Evolutionary conservation across 1,139 yeast genomes (phyloP), one percentile per base, ranked within the genome.

Genomic region (Lodderomyces pseudojiufengensis): DNA sequence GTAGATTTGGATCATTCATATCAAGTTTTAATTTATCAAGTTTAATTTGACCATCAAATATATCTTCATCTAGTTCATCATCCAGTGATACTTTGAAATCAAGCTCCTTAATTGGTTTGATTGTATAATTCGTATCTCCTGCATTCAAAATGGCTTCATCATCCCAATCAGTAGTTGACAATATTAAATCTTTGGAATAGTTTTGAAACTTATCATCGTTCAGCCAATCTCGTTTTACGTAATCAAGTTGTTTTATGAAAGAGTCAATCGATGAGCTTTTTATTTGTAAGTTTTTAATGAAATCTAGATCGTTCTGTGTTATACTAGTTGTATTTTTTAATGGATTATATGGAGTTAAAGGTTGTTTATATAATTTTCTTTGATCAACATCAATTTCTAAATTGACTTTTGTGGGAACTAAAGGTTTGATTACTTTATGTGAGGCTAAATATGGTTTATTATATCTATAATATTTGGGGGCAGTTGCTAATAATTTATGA

Each of bases 141-240:
- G 76, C 78, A 36, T 79, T 76, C 15, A 84, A 64, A 12, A 84
- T 77, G 5, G 65, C 65, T 22, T 78, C 80, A 49, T 82, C 85
- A 50, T 86, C 82, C 96, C 97, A 88, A 47, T 84, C 92, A 12
- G 86, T 82, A 0, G 92, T 75, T 0, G 94, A 84, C 29, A 87
- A 63, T 4, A 84, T 65, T 36, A 85, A 59, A 42, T 83, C 86
- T 37, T 78, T 77, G 22, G 76, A 70, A 44, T 60, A 76, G 2
- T 59, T 63, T 2, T 59, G 47, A 34, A 73, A 66, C 36, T 59
- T 59, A 37, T 73, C 70, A 41, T 61, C 59, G 36, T 56, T 59
- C 4, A 57, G 52, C 45, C 67, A 65, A 43, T 65, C 73, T 42
- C 56, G 58, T 21, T 52, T 50, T 32, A 68, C 52, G 37, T 65